Conservation (phyloP, 495 filamentous ascomycete species). For the Neurospora terricola region DNA sequence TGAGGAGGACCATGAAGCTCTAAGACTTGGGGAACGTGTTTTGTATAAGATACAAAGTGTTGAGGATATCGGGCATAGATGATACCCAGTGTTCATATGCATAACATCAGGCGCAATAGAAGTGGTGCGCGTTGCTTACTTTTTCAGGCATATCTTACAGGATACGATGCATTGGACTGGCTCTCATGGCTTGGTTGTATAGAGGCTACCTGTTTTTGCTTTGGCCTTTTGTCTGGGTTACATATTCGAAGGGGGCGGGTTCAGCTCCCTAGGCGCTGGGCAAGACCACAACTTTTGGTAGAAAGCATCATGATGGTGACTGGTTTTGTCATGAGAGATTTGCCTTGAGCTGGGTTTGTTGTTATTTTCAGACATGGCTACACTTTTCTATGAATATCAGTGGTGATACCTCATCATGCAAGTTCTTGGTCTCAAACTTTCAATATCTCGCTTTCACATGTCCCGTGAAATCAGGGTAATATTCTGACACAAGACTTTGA, state of each 20-base stretch:
- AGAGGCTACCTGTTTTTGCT: not conserved
- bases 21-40: not conserved
- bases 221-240: not conserved
- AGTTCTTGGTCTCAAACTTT: not conserved
- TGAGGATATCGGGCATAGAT: not conserved
- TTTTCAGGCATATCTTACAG: not conserved
- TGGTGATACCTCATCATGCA: not conserved
- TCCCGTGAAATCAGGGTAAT: not conserved
- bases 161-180: not conserved
- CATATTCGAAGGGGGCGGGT: not conserved
- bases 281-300: not conserved
- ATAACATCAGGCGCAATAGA: not conserved
- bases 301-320: not conserved
- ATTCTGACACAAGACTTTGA: not conserved
- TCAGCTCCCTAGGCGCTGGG: not conserved
- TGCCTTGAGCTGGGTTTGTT: not conserved
- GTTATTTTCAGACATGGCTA: not conserved
- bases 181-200: not conserved
- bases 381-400: not conserved
- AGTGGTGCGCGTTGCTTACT: not conserved
- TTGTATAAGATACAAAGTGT: not conserved
- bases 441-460: not conserved
- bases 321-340: not conserved
- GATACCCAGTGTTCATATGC: not conserved
- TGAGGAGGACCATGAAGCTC: not conserved